Base-by-base conservation (phyloP, 805 yeast genomes). In the Lipomyces sp. region DNA sequence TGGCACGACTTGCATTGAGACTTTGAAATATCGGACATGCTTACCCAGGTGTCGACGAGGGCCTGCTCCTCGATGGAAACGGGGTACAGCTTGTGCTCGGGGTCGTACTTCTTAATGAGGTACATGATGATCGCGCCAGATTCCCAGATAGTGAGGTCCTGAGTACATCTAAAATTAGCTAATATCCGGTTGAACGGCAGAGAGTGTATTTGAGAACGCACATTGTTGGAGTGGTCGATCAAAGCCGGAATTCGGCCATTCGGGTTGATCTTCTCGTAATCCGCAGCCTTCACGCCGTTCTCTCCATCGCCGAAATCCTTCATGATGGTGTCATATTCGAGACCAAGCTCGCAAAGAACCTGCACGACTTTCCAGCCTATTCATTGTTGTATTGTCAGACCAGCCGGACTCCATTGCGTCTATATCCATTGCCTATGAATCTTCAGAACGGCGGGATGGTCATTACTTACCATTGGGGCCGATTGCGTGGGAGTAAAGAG, bases 91-190 rank as follows among this genome's bases (percentile, higher is more conserved):
- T 47, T 52, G 57, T 55, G 59, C 85, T 85, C 89, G 39, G 40
- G 32, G 44, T 57, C 61, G 55, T 45, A 57, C 64, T 82, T 83
- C 58, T 84, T 80, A 8, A 84, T 89, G 55, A 86, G 69, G 66
- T 86, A 88, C 42, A 84, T 70, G 52, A 86, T 82, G 36, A 86
- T 86, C n/a, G 95, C 86, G 4, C 95, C 95, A 0, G 88, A 82
- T 68, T 86, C 95, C 95, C 95, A 86, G 26, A 86, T 75, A 3
- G 90, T 33, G 26, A 48, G 43, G 32, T 57, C 61, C 54, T 50
- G 29, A 26, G 29, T 26, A 26, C 10, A 26, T 26, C 29, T 10
- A 26, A 10, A 6, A 6, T 26, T n/a, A n/a, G 10, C 10, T 26
- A 26, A 26, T 11, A n/a, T 6, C 14, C 31, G 4, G 21, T 19